Conservation (phyloP, 1,284 basidiomycete genomes). For the Melanopsichium pennsylvanicum region DNA sequence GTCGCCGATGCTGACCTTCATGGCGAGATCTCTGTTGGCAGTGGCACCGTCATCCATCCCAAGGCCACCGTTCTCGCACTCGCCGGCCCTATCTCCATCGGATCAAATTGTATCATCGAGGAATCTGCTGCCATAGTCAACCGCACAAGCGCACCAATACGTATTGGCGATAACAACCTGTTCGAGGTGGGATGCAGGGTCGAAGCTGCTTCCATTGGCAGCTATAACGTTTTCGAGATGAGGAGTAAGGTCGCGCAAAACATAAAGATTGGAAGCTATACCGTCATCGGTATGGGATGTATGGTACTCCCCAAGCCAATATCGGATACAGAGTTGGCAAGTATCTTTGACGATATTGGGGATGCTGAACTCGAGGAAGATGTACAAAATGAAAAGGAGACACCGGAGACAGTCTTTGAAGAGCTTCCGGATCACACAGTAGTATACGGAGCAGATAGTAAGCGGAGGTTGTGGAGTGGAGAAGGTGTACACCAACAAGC, state of each 20-base stretch:
- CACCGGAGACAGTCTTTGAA: slow-evolving; percentile 63
- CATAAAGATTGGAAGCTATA: slow-evolving; percentile 79
- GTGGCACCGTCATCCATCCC: slow-evolving; percentile 83
- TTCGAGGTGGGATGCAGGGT: slow-evolving; percentile 93
- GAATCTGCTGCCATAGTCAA: slow-evolving; percentile 88
- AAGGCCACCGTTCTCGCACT: slow-evolving; percentile 88
- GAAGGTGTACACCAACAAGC: slow-evolving; percentile 82
- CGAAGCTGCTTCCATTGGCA: slow-evolving; percentile 82
- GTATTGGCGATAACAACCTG: slow-evolving; percentile 87
- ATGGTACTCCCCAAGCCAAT: slow-evolving; percentile 36
- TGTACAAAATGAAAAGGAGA: neutral
- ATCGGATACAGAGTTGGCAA: slow-evolving; percentile 8
- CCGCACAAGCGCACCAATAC: slow-evolving; percentile 73
- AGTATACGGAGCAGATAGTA: slow-evolving; percentile 78
- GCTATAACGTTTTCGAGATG: slow-evolving; percentile 83
- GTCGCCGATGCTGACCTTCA: slow-evolving; percentile 52
- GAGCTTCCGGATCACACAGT: slow-evolving; percentile 83
- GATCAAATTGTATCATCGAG: slow-evolving; percentile 87
- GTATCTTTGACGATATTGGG: slow-evolving; percentile 18
- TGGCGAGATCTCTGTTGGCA: slow-evolving; percentile 54
- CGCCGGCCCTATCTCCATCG: slow-evolving; percentile 84
- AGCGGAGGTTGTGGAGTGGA: slow-evolving; percentile 82
- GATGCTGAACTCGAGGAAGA: neutral
- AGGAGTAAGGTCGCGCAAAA: slow-evolving; percentile 80
- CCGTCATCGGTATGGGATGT: slow-evolving; percentile 81